These are phyloP conservation scores for Decorospora gaudefroyi DNA, from an alignment of 2,329 filamentous ascomycete genomes.

Conservation along the genomic window DNA sequence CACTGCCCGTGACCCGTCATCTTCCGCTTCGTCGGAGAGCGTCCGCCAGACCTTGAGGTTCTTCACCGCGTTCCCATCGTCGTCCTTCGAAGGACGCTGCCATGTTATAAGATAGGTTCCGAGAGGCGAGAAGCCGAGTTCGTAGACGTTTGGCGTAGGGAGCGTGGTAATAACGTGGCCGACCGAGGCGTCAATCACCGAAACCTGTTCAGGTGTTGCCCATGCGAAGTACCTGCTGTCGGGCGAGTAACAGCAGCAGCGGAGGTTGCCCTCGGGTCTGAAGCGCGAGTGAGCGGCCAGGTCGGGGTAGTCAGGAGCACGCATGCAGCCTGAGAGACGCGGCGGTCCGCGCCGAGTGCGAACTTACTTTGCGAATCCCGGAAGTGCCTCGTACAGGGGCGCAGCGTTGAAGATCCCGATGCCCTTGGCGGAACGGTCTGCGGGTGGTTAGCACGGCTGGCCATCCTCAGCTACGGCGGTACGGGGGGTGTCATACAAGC, in stretches of 20 bases:
- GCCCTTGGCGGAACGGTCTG: slow-evolving; percentile 90
- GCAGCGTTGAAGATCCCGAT: slow-evolving; percentile 92
- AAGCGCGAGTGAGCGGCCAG: slow-evolving; percentile 16
- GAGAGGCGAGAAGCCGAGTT: slow-evolving; percentile 89
- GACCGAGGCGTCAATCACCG: slow-evolving; percentile 77
- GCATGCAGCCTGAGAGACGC: too few relatives aligned
- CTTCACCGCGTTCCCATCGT: slow-evolving; percentile 88
- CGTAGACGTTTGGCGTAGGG: slow-evolving; percentile 82
- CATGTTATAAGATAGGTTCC: slow-evolving; percentile 95
- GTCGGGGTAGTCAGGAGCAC: not conserved
- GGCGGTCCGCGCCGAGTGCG: too few relatives aligned
- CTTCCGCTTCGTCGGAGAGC: slow-evolving; percentile 67
- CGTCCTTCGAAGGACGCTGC: slow-evolving; percentile 92
- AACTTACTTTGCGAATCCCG: slow-evolving; percentile 70
- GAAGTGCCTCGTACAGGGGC: slow-evolving; percentile 81
- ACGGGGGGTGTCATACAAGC: slow-evolving; percentile 64
- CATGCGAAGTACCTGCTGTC: slow-evolving; percentile 96
- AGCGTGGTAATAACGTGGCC: slow-evolving; percentile 77
- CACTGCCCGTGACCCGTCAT: slow-evolving; percentile 67
- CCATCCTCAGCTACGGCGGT: not conserved
- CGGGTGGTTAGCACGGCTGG: slow-evolving; percentile 18
- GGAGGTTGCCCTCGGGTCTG: slow-evolving; percentile 89
- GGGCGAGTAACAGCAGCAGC: slow-evolving; percentile 93
- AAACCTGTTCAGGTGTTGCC: slow-evolving; percentile 83
- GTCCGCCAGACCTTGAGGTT: slow-evolving; percentile 97